These are phyloP conservation scores for Chondrus crispus DNA, from an alignment of 23 red algal genomes.

Conservation along the genomic window DNA sequence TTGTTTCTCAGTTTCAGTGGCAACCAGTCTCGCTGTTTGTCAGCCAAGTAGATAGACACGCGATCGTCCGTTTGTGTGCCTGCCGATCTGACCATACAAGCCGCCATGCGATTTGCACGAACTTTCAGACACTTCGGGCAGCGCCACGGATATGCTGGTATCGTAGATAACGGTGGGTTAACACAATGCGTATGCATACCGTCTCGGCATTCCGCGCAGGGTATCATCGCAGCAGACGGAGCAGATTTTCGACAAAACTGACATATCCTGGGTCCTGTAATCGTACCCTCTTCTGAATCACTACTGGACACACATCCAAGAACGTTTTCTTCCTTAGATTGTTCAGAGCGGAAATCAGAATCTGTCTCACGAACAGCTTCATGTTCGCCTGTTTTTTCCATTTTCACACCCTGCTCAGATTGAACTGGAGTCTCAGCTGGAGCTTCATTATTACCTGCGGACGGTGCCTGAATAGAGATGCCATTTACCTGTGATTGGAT, in stretches of 20 bases:
- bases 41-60: conserved; percentile 34
- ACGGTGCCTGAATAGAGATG: too few species aligned
- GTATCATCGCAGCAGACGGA: not conserved
- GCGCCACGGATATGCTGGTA: conserved; percentile 47
- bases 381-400: too few species aligned
- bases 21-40: conserved; percentile 42
- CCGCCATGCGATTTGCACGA: not conserved
- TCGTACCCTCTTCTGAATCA: too few species aligned
- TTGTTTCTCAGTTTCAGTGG: conserved; percentile 58
- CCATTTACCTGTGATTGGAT: too few species aligned
- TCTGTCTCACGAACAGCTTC: too few species aligned
- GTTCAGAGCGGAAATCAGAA: too few species aligned
- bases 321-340: too few species aligned
- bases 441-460: too few species aligned
- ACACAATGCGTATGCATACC: conserved; percentile 42
- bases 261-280: conserved; percentile 17
- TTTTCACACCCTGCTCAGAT: too few species aligned
- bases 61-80: conserved; percentile 60
- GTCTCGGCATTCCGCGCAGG: conserved; percentile 24
- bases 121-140: conserved; percentile 32
- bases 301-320: too few species aligned
- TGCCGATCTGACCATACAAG: conserved; percentile 1
- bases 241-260: not conserved
- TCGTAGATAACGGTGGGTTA: conserved; percentile 14
- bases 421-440: too few species aligned